Percentiles rank a stretch among this genome's conserved stretches.
These are phyloP conservation scores for Crithidia sp. DNA, from an alignment of 208 protist genomes.

Conservation along the genomic window DNA sequence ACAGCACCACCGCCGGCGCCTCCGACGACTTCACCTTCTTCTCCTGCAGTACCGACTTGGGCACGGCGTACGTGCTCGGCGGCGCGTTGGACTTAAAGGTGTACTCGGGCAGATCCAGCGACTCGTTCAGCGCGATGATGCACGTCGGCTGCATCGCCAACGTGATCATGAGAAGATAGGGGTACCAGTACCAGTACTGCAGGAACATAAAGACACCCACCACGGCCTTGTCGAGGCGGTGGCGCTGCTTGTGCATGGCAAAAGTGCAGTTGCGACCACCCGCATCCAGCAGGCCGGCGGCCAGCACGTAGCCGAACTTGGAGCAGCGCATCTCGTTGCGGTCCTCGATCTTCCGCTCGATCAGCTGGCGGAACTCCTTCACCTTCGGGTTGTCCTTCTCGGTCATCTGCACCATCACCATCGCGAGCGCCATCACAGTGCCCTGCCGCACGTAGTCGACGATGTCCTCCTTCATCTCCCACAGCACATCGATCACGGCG, in stretches of 20 bases:
- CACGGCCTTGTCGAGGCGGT: constrained; percentile 95
- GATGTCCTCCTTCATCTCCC: constrained; percentile 94
- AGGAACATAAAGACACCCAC: constrained; percentile 98
- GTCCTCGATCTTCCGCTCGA: constrained; percentile 82
- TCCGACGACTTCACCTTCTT: constrained; percentile 82
- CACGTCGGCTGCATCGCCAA: constrained; percentile 97
- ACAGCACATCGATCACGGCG: constrained; percentile 95
- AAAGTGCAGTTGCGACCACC: constrained; percentile 98
- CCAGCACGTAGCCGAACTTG: constrained; percentile 98
- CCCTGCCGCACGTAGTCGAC: constrained; percentile 98
- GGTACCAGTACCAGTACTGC: constrained; percentile 99
- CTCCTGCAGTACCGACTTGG: constrained; percentile 84
- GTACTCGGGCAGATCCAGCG: constrained; percentile 96
- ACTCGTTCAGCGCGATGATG: constrained; percentile 97
- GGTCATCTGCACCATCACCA: constrained; percentile 96
- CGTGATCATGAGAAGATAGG: constrained; percentile 97
- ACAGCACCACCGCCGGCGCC: constrained; percentile 79
- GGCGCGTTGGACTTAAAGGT: constrained; percentile 90
- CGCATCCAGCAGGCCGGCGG: constrained; percentile 97
- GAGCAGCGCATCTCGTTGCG: constrained; percentile 96
- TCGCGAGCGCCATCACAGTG: constrained; percentile 95
- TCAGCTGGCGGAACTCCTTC: constrained; percentile 83
- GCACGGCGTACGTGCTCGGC: constrained; percentile 94
- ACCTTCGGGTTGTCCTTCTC: constrained; percentile 91
- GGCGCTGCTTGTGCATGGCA: constrained; percentile 91